phyloP scores from a whole-genome alignment of 106 monocot genomes.

The Phalaenopsis equestris region DNA sequence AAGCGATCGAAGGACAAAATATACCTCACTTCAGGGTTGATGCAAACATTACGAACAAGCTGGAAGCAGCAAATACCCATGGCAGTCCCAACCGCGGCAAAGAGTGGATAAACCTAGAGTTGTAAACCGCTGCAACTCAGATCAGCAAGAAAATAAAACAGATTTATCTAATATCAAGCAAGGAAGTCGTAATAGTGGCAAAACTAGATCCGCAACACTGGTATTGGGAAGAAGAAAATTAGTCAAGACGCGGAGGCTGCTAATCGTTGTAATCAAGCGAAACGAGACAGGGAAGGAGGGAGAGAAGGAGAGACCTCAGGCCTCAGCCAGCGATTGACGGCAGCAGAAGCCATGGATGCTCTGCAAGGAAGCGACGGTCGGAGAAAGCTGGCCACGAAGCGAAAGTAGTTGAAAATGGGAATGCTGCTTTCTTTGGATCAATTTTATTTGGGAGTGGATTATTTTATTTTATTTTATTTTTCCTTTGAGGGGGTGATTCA shows the following conservation, averaged over 20 bases:
- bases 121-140: background rate
- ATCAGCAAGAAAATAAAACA: background rate
- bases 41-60: constrained; percentile 40
- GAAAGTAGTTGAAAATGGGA: background rate
- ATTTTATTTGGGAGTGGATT: background rate
- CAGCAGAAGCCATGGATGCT: constrained; percentile 16
- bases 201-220: background rate
- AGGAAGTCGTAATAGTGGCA: background rate
- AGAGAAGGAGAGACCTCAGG: constrained; percentile 29
- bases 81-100: constrained; percentile 46
- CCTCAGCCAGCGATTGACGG: constrained; percentile 34
- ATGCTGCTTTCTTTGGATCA: background rate
- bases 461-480: no score
- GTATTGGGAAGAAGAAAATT: background rate
- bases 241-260: background rate
- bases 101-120: constrained; percentile 51
- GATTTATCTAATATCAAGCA: background rate
- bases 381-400: background rate
- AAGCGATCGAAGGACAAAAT: background rate
- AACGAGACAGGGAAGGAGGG: background rate
- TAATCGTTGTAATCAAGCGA: background rate
- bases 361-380: background rate
- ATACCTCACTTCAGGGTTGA: constrained; percentile 45
- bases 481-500: no score
- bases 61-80: constrained; percentile 49